Conservation (phyloP, 805 yeast species). For the Kuraishia borneana region DNA sequence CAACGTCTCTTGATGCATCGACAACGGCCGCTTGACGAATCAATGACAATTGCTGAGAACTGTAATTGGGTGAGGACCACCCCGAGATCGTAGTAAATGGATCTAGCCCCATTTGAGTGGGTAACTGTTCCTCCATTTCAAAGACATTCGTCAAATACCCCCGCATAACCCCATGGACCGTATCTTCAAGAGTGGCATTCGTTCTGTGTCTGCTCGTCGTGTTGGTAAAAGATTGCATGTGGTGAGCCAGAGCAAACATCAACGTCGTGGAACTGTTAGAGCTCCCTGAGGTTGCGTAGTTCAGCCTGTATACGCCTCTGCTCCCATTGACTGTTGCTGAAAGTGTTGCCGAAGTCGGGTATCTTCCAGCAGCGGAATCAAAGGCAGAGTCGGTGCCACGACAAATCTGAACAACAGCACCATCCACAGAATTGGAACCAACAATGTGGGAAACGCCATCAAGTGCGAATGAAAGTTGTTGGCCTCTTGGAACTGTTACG, state of each 20-base stretch:
- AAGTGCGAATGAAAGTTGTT: conserved; percentile 19
- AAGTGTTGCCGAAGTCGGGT: conserved; percentile 48
- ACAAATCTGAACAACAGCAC: conserved; percentile 49
- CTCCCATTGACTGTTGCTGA: conserved; percentile 31
- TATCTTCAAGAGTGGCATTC: conserved; percentile 28
- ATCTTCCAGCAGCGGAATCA: conserved; percentile 61
- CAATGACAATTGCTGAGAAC: conserved; percentile 9
- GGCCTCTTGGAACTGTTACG: conserved; percentile 26
- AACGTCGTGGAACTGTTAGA: conserved; percentile 34
- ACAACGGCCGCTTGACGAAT: conserved; percentile 21
- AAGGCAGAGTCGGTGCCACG: conserved; percentile 34
- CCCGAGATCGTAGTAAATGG: conserved; percentile 47
- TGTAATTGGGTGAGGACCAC: conserved; percentile 11
- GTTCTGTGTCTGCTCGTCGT: conserved; percentile 17
- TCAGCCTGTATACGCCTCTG: conserved; percentile 27
- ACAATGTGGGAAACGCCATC: conserved; percentile 23
- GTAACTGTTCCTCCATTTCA: conserved; percentile 29
- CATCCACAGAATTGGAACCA: conserved; percentile 32
- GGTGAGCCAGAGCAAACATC: conserved; percentile 45
- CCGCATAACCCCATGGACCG: conserved; percentile 37
- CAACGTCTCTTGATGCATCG: conserved; percentile 30
- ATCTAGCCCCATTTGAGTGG: conserved; percentile 28
- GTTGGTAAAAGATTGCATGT: conserved; percentile 22
- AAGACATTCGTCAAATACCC: conserved; percentile 31
- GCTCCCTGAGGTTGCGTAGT: conserved; percentile 35